Base-by-base conservation (phyloP, 495 filamentous ascomycete genomes). In the Cryomyces minteri region DNA sequence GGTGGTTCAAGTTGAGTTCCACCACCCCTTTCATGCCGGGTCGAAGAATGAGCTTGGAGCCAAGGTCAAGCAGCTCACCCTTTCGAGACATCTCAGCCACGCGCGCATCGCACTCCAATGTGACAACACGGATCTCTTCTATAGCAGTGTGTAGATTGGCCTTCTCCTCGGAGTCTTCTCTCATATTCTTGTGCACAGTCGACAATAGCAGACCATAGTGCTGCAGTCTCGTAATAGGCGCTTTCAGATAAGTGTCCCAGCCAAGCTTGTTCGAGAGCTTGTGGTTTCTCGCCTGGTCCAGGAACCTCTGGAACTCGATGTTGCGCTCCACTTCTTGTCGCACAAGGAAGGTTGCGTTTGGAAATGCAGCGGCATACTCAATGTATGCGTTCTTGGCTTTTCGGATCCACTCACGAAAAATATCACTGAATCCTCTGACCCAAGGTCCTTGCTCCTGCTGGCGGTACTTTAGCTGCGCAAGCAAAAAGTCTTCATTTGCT, bases 351-450 rank as follows among this genome's bases (percentile, higher is more conserved):
- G 72, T 79, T 0, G 90, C 90, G 40, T 82, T 73, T 0, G 90
- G 88, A 47, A 86, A 96, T 0, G 76, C 78, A 1, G 82, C 79
- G 41, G 88, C 85, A 62, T 96, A 99, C 39, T 88, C 88, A 48
- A 95, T 77, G 62, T 96, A 99, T 1, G 82, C 78, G 5, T 65
- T 62, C 62, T 80, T 84, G 2, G 92, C 90, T 62, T 95, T 96
- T 43, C 90, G 74, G 52, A 99, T 93, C 90, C 90, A 99, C 62
- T 99, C 92, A 47, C 90, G 71, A 66, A 99, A 99, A 45, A 99
- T 86, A 52, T 96, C 90, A 55, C 87, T 94, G 61, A 95, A 94
- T 6, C 92, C 90, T 39, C 73, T 70, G 48, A 99, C 79, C 71
- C 85, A 96, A 0, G 90, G 90, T 0, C 92, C 90, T 59, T 99